phyloP scores from a whole-genome alignment of 2,329 filamentous ascomycete genomes.

The Claviceps sp. region DNA sequence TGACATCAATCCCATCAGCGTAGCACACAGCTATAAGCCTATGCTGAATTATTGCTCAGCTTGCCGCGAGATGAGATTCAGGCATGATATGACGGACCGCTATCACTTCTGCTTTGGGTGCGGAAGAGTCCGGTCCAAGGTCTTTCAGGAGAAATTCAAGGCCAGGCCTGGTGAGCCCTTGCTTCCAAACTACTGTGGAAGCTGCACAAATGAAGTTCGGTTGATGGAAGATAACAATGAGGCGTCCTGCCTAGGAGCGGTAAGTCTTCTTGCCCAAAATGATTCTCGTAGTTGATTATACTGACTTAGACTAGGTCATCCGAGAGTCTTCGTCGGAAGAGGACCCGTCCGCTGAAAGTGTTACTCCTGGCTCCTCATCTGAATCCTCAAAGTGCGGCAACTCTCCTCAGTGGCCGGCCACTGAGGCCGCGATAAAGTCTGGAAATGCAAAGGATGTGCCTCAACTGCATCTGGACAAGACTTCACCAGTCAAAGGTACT shows the following conservation, averaged over 20 bases:
- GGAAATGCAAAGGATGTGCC: neutral
- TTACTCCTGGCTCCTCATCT: neutral
- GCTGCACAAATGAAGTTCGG: conserved; percentile 15
- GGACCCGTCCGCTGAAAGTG: neutral
- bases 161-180: conserved; percentile 13
- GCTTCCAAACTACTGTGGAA: conserved; percentile 20
- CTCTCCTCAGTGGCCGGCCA: neutral
- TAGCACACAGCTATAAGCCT: conserved; percentile 8
- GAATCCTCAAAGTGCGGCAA: neutral
- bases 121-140: conserved; percentile 14
- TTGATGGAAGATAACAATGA: conserved; percentile 13
- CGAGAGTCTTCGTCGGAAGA: neutral
- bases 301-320: neutral
- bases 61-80: conserved; percentile 18
- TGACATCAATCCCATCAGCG: conserved; percentile 17
- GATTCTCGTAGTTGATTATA: neutral
- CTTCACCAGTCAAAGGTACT: neutral
- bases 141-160: conserved; percentile 12
- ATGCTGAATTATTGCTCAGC: conserved; percentile 22
- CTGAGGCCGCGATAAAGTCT: neutral
- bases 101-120: conserved; percentile 29
- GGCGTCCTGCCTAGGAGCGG: conserved; percentile 16
- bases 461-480: neutral
- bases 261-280: neutral
- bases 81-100: conserved; percentile 10